Evolutionary conservation across 139 green algal genomes (phyloP), one percentile per base, ranked within the genome.

Genomic region (Zygnema circumcarinatum): DNA sequence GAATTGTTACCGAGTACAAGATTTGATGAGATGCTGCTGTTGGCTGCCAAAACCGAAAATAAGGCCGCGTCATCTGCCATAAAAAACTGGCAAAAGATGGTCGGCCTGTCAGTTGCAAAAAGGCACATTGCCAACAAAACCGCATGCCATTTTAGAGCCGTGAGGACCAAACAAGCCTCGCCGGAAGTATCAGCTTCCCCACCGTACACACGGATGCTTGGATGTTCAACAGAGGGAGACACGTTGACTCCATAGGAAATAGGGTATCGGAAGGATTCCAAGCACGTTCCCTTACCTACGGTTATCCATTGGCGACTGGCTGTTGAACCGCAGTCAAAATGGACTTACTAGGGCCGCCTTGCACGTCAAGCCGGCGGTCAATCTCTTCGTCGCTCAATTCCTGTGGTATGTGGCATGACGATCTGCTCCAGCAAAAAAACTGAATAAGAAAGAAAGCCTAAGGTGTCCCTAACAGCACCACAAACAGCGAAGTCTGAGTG

Each of bases 361-460:
- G 47, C 16, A 16, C 16, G 11, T 41, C 69, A 39, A 78, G 69
- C 69, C 3, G 16, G 16, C 69, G 69, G 16, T 78, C 69, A 25
- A 78, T 78, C 7, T 20, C 69, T 41, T 78, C 69, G 16, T 78
- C 69, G 11, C 35, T 52, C 69, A 78, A n/a, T 41, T 7, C 69
- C 69, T 78, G 69, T 16, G 69, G 69, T 41, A 78, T 41, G 11
- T 41, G 69, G 69, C 69, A 78, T 25, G 69, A 78, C 16, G 69
- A 7, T 20, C 69, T 78, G 69, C 69, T 72, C 54, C 25, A 25
- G 16, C 16, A 16, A 38, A 62, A 62, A 62, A 7, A 62, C 47
- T 25, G 16, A 62, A 62, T 62, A 25, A 16, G 7, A 16, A 62
- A 16, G 16, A 62, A 62, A 62, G 47, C 47, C 47, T 62, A 62